Base-by-base conservation (phyloP, 1,139 yeast genomes). In the Magnusiomyces tetraspermus region DNA sequence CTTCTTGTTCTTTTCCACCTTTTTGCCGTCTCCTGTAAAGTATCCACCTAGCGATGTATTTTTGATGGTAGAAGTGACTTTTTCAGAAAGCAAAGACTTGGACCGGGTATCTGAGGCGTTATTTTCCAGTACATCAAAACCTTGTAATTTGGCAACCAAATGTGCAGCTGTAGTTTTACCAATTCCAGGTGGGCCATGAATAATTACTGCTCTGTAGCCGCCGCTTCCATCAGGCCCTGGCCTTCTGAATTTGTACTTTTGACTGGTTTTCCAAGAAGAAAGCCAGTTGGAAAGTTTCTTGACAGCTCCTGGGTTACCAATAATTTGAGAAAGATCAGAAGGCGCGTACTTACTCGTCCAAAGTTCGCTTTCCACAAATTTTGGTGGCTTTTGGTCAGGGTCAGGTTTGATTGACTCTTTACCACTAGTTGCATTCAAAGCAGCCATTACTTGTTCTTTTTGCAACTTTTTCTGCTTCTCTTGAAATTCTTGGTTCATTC, bases 261-360 rank as follows among this genome's bases (percentile, higher is more conserved):
- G 71, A 58, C 79, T 76, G 0, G 70, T 70, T 55, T 79, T 80
- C 97, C 97, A 92, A 61, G 79, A 76, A n/a, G 69, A 68, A 24
- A 92, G 74, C 98, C 98, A 92, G 37, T 67, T 73, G 42, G 75
- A 73, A 49, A 92, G 73, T 63, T 80, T 80, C 41, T 73, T 72
- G 2, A 94, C 82, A 52, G 81, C 80, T 1, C 86, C 80, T 65
- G 87, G 88, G 67, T 92, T 92, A 54, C 99, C 99, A 70, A 97
- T 89, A 40, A 92, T 80, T 59, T 92, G 97, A 42, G 73, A 73
- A 49, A 83, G 59, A 44, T 75, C 75, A 1, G 79, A 77, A 5
- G 99, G 99, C 0, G 98, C 97, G 68, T 92, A 87, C 66, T 83
- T 88, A 2, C 81, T 84, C 0, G 99, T 92, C 98, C 98, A 94